Conservation (phyloP, 257 asterid species). For the Solanum bulbocastanum region DNA sequence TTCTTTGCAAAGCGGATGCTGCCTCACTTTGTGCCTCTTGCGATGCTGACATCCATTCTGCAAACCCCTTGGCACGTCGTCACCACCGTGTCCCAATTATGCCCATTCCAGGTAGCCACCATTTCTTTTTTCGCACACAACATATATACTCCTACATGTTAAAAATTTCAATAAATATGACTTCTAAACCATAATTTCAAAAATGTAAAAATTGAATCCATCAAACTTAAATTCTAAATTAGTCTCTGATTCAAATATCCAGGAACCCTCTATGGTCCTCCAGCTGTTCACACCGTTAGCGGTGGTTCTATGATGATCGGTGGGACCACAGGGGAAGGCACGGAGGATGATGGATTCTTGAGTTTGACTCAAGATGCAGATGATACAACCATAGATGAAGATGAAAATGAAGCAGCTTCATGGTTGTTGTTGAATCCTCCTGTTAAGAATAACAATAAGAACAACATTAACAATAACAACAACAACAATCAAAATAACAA, state of each 20-base stretch:
- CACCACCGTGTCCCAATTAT: constrained; percentile 70
- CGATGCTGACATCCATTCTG: constrained; percentile 73
- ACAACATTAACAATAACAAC: neutral
- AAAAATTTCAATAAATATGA: neutral
- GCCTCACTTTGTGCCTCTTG: constrained; percentile 73
- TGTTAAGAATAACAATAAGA: constrained; percentile 16
- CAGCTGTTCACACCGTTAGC: neutral
- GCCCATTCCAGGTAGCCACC: constrained; percentile 16
- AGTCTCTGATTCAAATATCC: neutral
- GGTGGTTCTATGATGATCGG: constrained; percentile 2
- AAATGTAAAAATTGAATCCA: neutral
- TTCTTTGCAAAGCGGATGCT: constrained; percentile 69
- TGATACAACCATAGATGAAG: constrained; percentile 19
- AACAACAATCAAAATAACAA: constrained; percentile 1
- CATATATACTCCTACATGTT: neutral
- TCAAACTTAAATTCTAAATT: neutral
- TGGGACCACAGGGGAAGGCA: neutral
- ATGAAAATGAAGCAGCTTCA: constrained; percentile 63
- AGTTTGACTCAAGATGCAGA: constrained; percentile 12
- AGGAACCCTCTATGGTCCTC: constrained; percentile 15
- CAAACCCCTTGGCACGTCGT: constrained; percentile 76
- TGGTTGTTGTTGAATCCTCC: constrained; percentile 55
- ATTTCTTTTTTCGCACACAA: neutral
- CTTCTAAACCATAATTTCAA: neutral
- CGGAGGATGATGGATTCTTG: constrained; percentile 21